Conservation (phyloP, 352 stramenopile species). For the Chrysophaeum taylorii region DNA sequence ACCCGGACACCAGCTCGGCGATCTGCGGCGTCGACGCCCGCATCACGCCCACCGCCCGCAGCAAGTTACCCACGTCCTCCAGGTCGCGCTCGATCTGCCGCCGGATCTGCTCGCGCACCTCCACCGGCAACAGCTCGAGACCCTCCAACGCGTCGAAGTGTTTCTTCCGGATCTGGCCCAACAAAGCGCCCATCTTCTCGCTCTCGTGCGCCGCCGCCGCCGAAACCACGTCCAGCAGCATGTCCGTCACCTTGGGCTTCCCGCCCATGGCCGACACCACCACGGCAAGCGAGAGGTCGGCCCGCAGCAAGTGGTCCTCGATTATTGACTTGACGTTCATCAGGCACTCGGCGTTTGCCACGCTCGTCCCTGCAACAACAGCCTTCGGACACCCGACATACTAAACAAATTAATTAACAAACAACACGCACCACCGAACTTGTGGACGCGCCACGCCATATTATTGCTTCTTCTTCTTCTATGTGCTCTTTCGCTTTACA, state of each 20-base stretch:
- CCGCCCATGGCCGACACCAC: conserved; percentile 88
- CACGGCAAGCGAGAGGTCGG: neutral
- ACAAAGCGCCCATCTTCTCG: conserved; percentile 50
- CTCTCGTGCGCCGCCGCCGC: conserved; percentile 67
- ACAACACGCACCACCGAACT: conserved; percentile 80
- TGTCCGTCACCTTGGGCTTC: conserved; percentile 88
- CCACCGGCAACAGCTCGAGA: conserved; percentile 70
- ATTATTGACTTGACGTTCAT: conserved; percentile 40
- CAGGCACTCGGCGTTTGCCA: conserved; percentile 58
- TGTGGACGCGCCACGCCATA: conserved; percentile 67
- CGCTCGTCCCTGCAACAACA: no score
- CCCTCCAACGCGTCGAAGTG: conserved; percentile 55
- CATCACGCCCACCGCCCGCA: conserved; percentile 53
- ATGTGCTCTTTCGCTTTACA: no score
- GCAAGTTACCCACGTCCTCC: conserved; percentile 48
- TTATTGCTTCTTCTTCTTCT: no score
- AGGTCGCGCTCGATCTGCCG: conserved; percentile 41
- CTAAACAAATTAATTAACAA: no score
- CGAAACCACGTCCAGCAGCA: conserved; percentile 76
- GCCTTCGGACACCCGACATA: no score
- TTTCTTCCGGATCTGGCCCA: conserved; percentile 62
- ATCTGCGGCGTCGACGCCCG: conserved; percentile 47
- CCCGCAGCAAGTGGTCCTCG: neutral
- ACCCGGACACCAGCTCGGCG: conserved; percentile 82
- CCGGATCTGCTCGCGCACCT: conserved; percentile 62